Percentiles rank a stretch among this genome's conserved stretches.
Conservation (phyloP, 805 yeast genomes). For the Spathaspora girioi region DNA sequence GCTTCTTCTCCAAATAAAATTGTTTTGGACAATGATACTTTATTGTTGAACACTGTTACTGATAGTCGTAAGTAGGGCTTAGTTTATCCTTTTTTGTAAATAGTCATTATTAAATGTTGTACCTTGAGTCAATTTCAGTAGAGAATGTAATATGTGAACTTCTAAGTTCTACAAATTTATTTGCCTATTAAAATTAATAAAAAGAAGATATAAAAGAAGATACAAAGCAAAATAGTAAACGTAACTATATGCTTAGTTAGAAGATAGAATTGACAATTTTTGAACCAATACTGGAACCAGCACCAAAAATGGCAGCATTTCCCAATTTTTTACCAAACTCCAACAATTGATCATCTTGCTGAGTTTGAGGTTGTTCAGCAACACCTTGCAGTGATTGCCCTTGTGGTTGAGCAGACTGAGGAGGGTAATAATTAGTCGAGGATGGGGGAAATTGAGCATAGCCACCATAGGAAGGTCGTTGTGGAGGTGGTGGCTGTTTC, state of each 20-base stretch:
- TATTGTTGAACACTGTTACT: slow-evolving; percentile 81
- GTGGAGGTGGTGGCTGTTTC: slow-evolving; percentile 10
- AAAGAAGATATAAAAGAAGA: neutral
- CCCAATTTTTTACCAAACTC: slow-evolving; percentile 80
- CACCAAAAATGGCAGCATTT: slow-evolving; percentile 90
- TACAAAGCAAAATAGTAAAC: neutral
- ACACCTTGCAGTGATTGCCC: slow-evolving; percentile 20
- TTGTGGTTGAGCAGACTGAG: slow-evolving; percentile 21
- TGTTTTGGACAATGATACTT: slow-evolving; percentile 85
- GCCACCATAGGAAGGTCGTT: slow-evolving; percentile 27
- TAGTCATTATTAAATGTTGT: slow-evolving; percentile 3
- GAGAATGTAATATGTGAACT: no score
- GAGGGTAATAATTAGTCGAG: slow-evolving; percentile 45
- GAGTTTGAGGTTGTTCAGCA: slow-evolving; percentile 21
- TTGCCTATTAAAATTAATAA: neutral
- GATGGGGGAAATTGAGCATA: slow-evolving; percentile 51
- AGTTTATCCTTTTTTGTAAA: slow-evolving; percentile 4
- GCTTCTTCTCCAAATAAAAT: slow-evolving; percentile 88
- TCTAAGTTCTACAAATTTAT: neutral
- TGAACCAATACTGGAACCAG: slow-evolving; percentile 91
- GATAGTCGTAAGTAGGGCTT: slow-evolving; percentile 58
- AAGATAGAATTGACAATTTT: slow-evolving; percentile 74
- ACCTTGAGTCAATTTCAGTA: no score
- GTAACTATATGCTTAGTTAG: slow-evolving; percentile 16
- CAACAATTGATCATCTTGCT: slow-evolving; percentile 34